phyloP scores from a whole-genome alignment of 2,329 filamentous ascomycete species.

The Colletotrichum simmondsii region DNA sequence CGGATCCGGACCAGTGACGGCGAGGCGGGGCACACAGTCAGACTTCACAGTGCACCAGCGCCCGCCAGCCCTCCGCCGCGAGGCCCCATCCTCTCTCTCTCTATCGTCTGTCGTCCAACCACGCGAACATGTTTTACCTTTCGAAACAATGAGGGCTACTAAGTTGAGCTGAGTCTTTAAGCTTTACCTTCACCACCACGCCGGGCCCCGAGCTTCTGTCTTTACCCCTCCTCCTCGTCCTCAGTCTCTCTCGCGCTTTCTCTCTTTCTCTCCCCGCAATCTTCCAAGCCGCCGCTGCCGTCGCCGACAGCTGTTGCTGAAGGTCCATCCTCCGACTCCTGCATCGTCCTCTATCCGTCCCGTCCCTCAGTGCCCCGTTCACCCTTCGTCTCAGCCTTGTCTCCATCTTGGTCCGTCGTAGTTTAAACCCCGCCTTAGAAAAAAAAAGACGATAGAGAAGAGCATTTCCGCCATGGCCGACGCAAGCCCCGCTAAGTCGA shows the following conservation, averaged over 20 bases:
- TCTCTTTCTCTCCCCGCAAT: not conserved
- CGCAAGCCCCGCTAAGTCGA: constrained; percentile 41
- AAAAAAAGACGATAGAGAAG: not conserved
- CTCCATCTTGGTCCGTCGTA: not conserved
- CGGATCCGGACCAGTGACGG: constrained; percentile 34
- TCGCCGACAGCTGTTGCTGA: constrained; percentile 11
- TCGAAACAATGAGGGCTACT: constrained; percentile 25
- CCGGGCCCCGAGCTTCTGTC: constrained; percentile 7
- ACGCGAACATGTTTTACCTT: constrained; percentile 23
- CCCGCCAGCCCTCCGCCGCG: constrained; percentile 12
- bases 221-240: not conserved
- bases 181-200: constrained; percentile 24
- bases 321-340: not conserved
- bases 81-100: not conserved
- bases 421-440: constrained; percentile 6
- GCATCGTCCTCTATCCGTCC: constrained; percentile 1
- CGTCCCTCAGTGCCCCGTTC: not conserved
- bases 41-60: constrained; percentile 17
- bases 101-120: constrained; percentile 13
- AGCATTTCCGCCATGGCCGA: constrained; percentile 43
- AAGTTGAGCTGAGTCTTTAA: constrained; percentile 13
- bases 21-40: constrained; percentile 25
- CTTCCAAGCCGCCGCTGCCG: not conserved
- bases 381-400: not conserved
- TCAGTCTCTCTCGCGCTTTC: not conserved